phyloP scores from a whole-genome alignment of 2,329 filamentous ascomycete genomes.

The Calonectria montana region DNA sequence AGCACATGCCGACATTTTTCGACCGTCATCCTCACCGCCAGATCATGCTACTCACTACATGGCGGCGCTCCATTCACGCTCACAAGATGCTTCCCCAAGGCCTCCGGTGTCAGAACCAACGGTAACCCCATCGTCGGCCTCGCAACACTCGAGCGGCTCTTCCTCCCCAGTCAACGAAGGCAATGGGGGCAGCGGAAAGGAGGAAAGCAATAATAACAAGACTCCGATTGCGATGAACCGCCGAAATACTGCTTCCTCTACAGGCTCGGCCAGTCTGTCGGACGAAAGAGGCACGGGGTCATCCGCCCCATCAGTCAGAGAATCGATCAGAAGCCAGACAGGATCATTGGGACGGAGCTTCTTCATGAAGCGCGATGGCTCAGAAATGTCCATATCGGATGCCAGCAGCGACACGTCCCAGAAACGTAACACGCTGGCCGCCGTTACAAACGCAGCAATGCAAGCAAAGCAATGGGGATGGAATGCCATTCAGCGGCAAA shows the following conservation, averaged over 20 bases:
- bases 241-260: conserved; percentile 54
- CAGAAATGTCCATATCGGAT: conserved; percentile 50
- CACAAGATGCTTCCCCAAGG: conserved; percentile 65
- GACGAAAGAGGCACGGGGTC: conserved; percentile 43
- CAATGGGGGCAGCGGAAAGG: conserved; percentile 52
- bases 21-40: conserved; percentile 65
- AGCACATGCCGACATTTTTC: conserved; percentile 73
- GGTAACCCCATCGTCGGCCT: conserved; percentile 50
- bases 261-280: conserved; percentile 43
- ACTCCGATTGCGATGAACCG: conserved; percentile 43
- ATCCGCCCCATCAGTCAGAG: conserved; percentile 47
- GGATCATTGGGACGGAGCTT: conserved; percentile 53
- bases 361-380: conserved; percentile 53
- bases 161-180: conserved; percentile 61
- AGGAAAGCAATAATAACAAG: conserved; percentile 42
- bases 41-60: conserved; percentile 73
- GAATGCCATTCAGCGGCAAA: conserved; percentile 65
- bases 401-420: conserved; percentile 46
- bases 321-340: conserved; percentile 55
- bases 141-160: conserved; percentile 59
- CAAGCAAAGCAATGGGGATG: conserved; percentile 70
- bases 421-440: conserved; percentile 64
- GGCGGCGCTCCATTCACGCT: conserved; percentile 74
- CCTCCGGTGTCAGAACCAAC: conserved; percentile 54
- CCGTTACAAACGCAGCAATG: conserved; percentile 66